Evolutionary conservation across 768 basidiomycete species (phyloP).

Genomic region (Kwoniella sp.): DNA sequence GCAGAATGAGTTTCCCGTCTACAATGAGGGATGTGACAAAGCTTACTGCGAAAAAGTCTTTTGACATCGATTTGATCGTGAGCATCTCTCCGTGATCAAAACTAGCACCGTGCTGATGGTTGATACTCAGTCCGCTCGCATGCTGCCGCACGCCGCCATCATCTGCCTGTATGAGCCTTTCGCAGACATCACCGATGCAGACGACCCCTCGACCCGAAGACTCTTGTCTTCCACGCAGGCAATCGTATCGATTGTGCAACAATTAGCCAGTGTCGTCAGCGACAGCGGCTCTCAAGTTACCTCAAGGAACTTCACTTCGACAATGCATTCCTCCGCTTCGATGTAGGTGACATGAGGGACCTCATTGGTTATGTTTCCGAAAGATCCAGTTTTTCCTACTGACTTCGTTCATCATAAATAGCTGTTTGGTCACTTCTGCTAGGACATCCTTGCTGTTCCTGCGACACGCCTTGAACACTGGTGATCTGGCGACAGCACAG

Average conservation of each 20-base stretch:
- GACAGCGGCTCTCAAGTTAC: conserved; percentile 1
- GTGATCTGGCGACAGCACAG: conserved; percentile 32
- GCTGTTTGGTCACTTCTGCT: conserved; percentile 46
- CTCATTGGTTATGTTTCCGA: not conserved
- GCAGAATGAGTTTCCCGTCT: conserved; percentile 49
- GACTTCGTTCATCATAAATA: conserved; percentile 6
- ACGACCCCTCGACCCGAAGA: conserved; percentile 33
- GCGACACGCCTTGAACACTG: conserved; percentile 37
- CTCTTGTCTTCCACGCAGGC: conserved; percentile 39
- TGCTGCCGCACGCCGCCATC: conserved; percentile 44
- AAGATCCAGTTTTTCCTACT: not conserved
- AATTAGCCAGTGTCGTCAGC: conserved; percentile 26
- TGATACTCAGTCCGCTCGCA: conserved; percentile 37
- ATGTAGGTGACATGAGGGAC: conserved; percentile 30
- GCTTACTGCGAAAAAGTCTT: conserved; percentile 24
- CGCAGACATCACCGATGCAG: conserved; percentile 41
- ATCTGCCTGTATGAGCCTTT: conserved; percentile 50
- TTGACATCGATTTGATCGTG: conserved; percentile 49
- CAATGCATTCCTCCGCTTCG: conserved; percentile 49
- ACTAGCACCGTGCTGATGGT: not conserved
- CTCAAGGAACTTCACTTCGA: conserved; percentile 19
- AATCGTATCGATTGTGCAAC: conserved; percentile 44
- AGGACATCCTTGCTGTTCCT: conserved; percentile 46
- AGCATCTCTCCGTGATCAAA: conserved; percentile 1
- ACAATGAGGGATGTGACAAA: conserved; percentile 36